A percentile compares a stretch with the other conserved stretches of the same genome.
Evolutionary conservation across 2,329 filamentous ascomycete genomes (phyloP).

Genomic region (Tympanopsis confertula): DNA sequence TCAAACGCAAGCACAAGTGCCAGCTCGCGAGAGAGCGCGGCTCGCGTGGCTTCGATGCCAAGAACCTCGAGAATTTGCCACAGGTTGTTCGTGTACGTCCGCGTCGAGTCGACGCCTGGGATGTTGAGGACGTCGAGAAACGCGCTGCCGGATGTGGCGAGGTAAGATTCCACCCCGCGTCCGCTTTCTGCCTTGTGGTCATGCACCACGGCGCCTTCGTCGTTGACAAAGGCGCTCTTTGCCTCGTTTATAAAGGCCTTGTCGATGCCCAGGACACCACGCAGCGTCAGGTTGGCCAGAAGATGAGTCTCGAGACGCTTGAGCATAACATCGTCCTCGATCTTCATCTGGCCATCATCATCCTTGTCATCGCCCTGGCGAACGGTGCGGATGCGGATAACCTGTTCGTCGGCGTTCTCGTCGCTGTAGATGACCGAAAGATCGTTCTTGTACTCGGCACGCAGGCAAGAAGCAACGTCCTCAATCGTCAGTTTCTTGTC

Average conservation of each 20-base stretch:
- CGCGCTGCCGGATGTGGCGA: slow-evolving; percentile 86
- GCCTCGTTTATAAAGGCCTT: slow-evolving; percentile 87
- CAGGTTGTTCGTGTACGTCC: slow-evolving; percentile 90
- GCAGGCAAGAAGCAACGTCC: slow-evolving; percentile 80
- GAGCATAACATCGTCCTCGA: slow-evolving; percentile 83
- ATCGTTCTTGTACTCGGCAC: slow-evolving; percentile 74
- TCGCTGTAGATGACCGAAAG: slow-evolving; percentile 93
- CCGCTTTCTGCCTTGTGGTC: slow-evolving; percentile 51
- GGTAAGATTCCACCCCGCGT: slow-evolving; percentile 80
- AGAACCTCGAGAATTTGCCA: slow-evolving; percentile 91
- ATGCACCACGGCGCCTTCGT: slow-evolving; percentile 63
- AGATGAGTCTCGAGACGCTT: slow-evolving; percentile 87
- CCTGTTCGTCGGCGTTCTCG: slow-evolving; percentile 90
- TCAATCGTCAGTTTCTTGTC: slow-evolving; percentile 88
- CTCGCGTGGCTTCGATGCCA: slow-evolving; percentile 87
- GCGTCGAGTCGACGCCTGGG: slow-evolving; percentile 72
- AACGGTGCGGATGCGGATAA: slow-evolving; percentile 83
- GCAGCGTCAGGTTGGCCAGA: slow-evolving; percentile 79
- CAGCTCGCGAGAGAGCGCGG: slow-evolving; percentile 77
- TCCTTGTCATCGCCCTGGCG: slow-evolving; percentile 59
- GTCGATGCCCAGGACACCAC: slow-evolving; percentile 79
- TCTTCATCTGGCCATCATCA: slow-evolving; percentile 43
- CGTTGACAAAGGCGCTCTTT: slow-evolving; percentile 49
- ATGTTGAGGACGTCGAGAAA: slow-evolving; percentile 75
- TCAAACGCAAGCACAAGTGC: slow-evolving; percentile 91